A percentile compares a stretch with the other conserved stretches of the same genome.
Evolutionary conservation across 2,329 filamentous ascomycete genomes (phyloP).

Genomic region (Cladophialophora exuberans): DNA sequence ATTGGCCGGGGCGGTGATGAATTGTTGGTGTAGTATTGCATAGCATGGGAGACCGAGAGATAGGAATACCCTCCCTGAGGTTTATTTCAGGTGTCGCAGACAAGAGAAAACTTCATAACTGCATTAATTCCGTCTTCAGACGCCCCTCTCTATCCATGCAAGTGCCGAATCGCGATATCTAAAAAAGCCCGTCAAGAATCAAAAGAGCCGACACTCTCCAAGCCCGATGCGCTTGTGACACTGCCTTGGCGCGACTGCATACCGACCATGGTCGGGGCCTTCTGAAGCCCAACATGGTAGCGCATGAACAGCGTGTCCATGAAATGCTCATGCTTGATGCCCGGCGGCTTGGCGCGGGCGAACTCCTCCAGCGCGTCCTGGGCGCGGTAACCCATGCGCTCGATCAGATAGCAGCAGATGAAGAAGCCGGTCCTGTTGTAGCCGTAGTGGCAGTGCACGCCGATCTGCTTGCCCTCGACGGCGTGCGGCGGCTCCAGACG

Average conservation of each 20-base stretch:
- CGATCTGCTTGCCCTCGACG: slow-evolving; percentile 59
- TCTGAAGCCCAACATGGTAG: slow-evolving; percentile 62
- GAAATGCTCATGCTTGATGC: slow-evolving; percentile 89
- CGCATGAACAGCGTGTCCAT: slow-evolving; percentile 80
- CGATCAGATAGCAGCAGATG: slow-evolving; percentile 86
- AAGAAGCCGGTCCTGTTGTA: slow-evolving; percentile 95
- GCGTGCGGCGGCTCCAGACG: slow-evolving; percentile 50
- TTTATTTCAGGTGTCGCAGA: too few relatives aligned
- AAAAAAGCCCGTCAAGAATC: too few relatives aligned
- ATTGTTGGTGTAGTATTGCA: too few relatives aligned
- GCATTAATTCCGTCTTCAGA: too few relatives aligned
- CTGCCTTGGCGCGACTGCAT: too few relatives aligned
- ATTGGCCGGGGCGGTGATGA: too few relatives aligned
- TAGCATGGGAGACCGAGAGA: too few relatives aligned
- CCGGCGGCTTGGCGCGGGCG: slow-evolving; percentile 70
- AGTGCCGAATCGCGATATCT: too few relatives aligned
- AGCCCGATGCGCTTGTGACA: too few relatives aligned
- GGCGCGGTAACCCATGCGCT: slow-evolving; percentile 71
- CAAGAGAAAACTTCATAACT: too few relatives aligned
- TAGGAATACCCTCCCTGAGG: too few relatives aligned
- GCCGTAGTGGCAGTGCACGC: slow-evolving; percentile 93
- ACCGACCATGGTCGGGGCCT: slow-evolving; percentile 28
- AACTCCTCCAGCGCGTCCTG: slow-evolving; percentile 81
- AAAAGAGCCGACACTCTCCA: not conserved
- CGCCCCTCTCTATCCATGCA: too few relatives aligned